Evolutionary conservation across 176 grass and related monocot species (phyloP), one percentile per base, ranked within the genome.

Genomic region (Bolboschoenus planiculmis): DNA sequence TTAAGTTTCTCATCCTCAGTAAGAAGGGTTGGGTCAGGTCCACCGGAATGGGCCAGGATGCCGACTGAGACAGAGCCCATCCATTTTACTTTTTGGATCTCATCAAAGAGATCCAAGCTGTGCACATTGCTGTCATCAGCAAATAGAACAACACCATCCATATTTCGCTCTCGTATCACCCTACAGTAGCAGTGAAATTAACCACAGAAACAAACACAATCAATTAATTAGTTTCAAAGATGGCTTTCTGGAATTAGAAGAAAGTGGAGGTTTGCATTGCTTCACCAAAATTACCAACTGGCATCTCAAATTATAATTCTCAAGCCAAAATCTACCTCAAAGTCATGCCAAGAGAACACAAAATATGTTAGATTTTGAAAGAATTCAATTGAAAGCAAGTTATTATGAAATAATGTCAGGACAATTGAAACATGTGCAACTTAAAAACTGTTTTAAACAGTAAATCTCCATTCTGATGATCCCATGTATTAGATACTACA

Each of bases 121-220:
- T 99, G 96, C n/a, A 93, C 87, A 27, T 99, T 99, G 89, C 96
- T 99, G 79, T 99, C 96, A 24, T 99, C 96, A 0, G 93, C 96
- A 30, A 99, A 99, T 2, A 99, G 77, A 40, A 99, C 89, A 8
- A 99, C 79, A 0, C 96, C 96, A 15, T 99, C 96, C 91, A 99
- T 91, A 60, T 89, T 87, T 81, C 93, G 61, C 86, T 95, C 93
- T 36, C 93, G 83, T 62, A 99, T 95, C 81, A 93, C 91, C 68
- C 96, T 99, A 46, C 54, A 74, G 5, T 65, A 65, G n/a, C 10
- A 46, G 37, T 44, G 13, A 42, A 83, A 59, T 68, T 78, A 87
- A 75, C 58, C 34, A 16, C 6, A 53, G 24, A 51, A 44, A 20
- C 31, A 50, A 77, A 9, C 26, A 77, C 42, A 2, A 33, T 36